phyloP scores from a whole-genome alignment of 306 rosid genomes.

The Cucumis cinereus region DNA sequence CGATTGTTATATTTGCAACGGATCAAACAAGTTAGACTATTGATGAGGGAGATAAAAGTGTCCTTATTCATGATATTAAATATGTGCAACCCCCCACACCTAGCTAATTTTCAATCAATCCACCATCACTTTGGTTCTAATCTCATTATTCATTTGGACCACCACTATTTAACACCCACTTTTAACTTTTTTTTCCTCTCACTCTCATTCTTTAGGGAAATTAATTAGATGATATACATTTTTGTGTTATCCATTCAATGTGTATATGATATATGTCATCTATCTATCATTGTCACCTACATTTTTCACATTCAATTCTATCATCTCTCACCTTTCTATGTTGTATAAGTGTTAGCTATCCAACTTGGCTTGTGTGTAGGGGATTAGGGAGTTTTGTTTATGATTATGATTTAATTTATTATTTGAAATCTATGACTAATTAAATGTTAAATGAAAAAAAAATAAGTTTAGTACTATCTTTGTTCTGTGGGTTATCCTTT shows the following conservation, averaged over 20 bases:
- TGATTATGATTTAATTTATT: too few species aligned
- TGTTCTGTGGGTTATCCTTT: background rate
- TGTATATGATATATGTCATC: background rate
- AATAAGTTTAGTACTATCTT: background rate
- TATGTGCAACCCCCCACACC: background rate
- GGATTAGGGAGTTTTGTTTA: background rate
- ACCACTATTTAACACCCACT: background rate
- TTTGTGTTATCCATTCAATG: background rate
- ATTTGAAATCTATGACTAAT: background rate
- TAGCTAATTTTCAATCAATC: background rate
- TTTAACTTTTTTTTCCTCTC: background rate
- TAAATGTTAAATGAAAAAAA: too few species aligned
- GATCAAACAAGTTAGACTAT: background rate
- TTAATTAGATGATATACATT: background rate
- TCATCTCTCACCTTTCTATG: background rate
- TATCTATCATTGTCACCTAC: background rate
- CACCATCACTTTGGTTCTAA: background rate
- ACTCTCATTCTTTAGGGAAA: too few species aligned
- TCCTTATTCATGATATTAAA: background rate
- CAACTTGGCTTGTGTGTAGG: background rate
- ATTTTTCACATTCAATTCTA: background rate
- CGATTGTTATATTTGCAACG: too few species aligned
- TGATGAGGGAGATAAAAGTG: background rate
- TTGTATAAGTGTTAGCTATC: background rate
- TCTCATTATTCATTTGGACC: constrained; percentile 7